Percentiles rank a stretch among this genome's conserved stretches.
phyloP scores from a whole-genome alignment of 257 asterid genomes.

The Fraxinus excelsior region DNA sequence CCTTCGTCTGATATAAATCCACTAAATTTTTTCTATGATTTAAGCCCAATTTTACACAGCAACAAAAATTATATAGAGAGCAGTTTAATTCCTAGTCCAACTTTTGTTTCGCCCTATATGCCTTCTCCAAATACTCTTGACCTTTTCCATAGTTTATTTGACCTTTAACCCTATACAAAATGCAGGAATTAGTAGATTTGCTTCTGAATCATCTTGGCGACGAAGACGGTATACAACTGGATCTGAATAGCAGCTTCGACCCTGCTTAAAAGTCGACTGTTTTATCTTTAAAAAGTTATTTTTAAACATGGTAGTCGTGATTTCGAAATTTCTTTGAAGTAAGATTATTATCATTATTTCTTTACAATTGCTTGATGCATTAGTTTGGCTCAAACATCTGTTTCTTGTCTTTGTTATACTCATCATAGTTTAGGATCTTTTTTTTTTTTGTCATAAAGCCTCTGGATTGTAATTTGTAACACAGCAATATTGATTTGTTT shows the following conservation, averaged over 20 bases:
- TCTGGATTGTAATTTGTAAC: conserved; percentile 25
- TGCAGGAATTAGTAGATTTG: neutral
- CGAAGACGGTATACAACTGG: neutral
- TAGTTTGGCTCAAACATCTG: conserved; percentile 27
- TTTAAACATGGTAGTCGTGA: neutral
- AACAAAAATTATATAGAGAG: conserved; percentile 45
- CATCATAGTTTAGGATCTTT: conserved; percentile 18
- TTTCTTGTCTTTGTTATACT: conserved; percentile 22
- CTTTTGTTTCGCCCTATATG: conserved; percentile 59
- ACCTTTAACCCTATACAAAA: conserved; percentile 28
- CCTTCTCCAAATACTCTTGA: conserved; percentile 77
- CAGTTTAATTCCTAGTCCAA: conserved; percentile 55
- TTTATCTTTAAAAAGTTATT: neutral
- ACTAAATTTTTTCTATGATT: conserved; percentile 52
- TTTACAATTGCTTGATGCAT: conserved; percentile 19
- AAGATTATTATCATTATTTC: neutral
- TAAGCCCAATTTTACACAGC: conserved; percentile 73
- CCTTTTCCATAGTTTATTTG: conserved; percentile 68
- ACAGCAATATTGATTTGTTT: conserved; percentile 11
- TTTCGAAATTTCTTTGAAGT: neutral
- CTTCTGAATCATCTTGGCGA: neutral
- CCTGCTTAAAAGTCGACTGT: neutral
- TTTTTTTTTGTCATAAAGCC: conserved; percentile 23
- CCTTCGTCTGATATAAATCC: conserved; percentile 61
- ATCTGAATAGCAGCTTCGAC: neutral